Evolutionary conservation across 1,284 basidiomycete genomes (phyloP).

Genomic region (Malassezia restricta): DNA sequence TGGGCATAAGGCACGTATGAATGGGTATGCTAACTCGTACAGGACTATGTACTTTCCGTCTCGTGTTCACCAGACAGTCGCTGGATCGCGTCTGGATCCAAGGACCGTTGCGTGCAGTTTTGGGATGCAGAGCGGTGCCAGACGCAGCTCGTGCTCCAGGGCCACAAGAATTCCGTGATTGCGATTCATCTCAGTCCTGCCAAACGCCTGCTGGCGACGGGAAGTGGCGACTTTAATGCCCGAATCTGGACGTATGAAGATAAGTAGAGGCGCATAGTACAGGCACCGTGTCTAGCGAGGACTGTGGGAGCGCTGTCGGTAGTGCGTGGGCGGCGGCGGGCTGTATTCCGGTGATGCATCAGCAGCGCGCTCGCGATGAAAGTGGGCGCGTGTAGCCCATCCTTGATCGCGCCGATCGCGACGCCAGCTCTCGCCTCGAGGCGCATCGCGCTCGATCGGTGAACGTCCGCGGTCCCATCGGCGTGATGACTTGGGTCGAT

Average conservation of each 20-base stretch:
- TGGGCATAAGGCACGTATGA: conserved; percentile 63
- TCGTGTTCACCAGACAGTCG: conserved; percentile 71
- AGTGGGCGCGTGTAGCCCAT: not conserved
- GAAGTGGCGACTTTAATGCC: conserved; percentile 65
- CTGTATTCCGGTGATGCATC: conserved; percentile 1
- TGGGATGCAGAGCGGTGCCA: conserved; percentile 68
- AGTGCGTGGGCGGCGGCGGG: not conserved
- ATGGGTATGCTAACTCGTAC: conserved; percentile 15
- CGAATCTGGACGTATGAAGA: conserved; percentile 41
- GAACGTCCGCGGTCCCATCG: conserved; percentile 15
- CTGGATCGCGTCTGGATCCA: conserved; percentile 80
- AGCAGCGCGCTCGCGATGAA: not conserved
- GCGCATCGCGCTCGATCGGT: conserved; percentile 1
- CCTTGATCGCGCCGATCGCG: conserved; percentile 1
- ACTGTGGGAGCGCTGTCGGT: not conserved
- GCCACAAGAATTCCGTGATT: conserved; percentile 83
- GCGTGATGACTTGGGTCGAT: not conserved
- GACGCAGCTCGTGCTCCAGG: conserved; percentile 71
- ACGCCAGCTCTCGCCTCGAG: not conserved
- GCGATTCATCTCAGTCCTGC: conserved; percentile 67
- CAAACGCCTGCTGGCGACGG: conserved; percentile 66
- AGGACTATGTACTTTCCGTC: conserved; percentile 68
- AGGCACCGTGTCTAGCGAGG: not conserved
- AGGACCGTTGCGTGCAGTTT: conserved; percentile 64
- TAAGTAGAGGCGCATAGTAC: conserved; percentile 9